A percentile compares a stretch with the other conserved stretches of the same genome.
These are phyloP conservation scores for Diddensiella transvaalensis DNA, from an alignment of 805 yeast species.

Conservation along the genomic window DNA sequence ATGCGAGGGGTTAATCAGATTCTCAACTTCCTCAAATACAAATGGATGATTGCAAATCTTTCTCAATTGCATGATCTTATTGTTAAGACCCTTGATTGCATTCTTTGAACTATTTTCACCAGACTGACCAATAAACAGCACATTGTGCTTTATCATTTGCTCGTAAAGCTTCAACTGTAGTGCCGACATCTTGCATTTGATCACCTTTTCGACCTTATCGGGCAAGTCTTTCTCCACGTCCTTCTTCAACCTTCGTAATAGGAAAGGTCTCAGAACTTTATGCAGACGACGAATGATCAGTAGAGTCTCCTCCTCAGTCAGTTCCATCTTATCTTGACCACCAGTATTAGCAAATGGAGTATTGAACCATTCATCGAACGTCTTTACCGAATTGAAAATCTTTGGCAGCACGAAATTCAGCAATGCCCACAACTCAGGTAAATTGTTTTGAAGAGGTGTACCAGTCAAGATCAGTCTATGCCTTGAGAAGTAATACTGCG, in stretches of 20 bases:
- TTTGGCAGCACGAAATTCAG: conserved; percentile 92
- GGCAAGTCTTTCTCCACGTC: conserved; percentile 97
- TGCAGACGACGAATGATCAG: conserved; percentile 93
- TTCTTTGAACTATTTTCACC: conserved; percentile 37
- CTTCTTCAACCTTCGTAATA: conserved; percentile 89
- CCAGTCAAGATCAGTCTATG: conserved; percentile 91
- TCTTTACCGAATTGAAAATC: conserved; percentile 92
- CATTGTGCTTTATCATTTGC: conserved; percentile 85
- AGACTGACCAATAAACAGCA: conserved; percentile 64
- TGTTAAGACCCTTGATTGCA: conserved; percentile 77
- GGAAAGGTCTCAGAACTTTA: conserved; percentile 90
- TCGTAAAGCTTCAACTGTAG: conserved; percentile 79
- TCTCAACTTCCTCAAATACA: conserved; percentile 93
- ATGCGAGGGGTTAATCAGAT: conserved; percentile 65
- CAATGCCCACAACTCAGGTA: conserved; percentile 96
- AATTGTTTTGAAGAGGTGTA: conserved; percentile 91
- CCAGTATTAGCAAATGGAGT: conserved; percentile 99
- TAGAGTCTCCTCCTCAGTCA: conserved; percentile 93
- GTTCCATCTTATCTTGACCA: conserved; percentile 86
- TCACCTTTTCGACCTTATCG: conserved; percentile 88
- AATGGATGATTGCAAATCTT: conserved; percentile 97
- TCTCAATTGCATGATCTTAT: conserved; percentile 92
- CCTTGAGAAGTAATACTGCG: conserved; percentile 77
- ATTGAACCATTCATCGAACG: conserved; percentile 98
- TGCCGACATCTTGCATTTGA: conserved; percentile 89